Conservation (phyloP, 768 basidiomycete genomes). For the Gymnopilus dilepis region DNA sequence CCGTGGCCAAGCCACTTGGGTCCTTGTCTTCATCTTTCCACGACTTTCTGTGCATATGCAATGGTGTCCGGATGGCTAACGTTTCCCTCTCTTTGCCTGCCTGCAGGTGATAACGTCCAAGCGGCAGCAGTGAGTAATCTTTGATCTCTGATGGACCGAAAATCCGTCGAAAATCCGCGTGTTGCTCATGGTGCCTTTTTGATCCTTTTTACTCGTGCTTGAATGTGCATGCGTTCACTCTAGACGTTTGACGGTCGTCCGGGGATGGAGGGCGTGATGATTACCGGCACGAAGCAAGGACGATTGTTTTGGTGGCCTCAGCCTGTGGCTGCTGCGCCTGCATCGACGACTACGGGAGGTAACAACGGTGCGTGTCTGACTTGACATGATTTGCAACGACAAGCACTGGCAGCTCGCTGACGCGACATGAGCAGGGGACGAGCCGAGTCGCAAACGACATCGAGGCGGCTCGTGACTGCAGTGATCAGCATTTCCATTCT, state of each 20-base stretch:
- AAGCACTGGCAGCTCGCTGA: constrained; percentile 5
- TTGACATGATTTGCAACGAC: background rate
- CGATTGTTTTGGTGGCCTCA: constrained; percentile 64
- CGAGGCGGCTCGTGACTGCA: constrained; percentile 8
- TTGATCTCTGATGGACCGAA: constrained; percentile 6
- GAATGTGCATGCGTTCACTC: no score
- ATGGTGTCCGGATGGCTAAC: constrained; percentile 19
- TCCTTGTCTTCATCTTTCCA: background rate
- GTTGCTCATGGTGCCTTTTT: constrained; percentile 9
- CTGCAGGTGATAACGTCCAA: constrained; percentile 44
- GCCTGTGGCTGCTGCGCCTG: constrained; percentile 39
- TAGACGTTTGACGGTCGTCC: constrained; percentile 55
- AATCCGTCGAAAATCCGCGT: constrained; percentile 9
- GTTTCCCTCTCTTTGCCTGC: constrained; percentile 17
- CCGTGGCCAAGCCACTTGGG: background rate
- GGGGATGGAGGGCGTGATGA: constrained; percentile 46
- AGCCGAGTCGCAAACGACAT: constrained; percentile 20
- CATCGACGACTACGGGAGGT: constrained; percentile 12
- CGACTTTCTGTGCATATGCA: background rate
- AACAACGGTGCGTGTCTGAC: constrained; percentile 1
- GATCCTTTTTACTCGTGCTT: background rate
- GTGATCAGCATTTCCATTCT: constrained; percentile 1
- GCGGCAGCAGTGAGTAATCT: constrained; percentile 47
- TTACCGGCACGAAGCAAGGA: constrained; percentile 64
- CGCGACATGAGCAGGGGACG: constrained; percentile 12